Evolutionary conservation across 371 early-diverging fungal species (phyloP).

Genomic region (Choanephora cucurbitarum): DNA sequence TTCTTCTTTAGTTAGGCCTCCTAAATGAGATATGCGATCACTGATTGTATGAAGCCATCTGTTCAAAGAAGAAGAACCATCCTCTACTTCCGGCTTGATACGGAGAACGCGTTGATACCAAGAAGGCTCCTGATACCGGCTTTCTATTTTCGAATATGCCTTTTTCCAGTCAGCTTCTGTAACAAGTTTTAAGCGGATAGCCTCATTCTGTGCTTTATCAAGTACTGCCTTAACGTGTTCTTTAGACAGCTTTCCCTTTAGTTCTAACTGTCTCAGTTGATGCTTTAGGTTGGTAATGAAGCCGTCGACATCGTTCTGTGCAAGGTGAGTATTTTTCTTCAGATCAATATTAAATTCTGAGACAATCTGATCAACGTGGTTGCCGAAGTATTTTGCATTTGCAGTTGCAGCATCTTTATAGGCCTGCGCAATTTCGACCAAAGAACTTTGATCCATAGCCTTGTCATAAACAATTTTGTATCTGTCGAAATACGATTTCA

Average conservation of each 20-base stretch:
- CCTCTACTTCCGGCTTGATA: conserved; percentile 23
- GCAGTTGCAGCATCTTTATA: conserved; percentile 23
- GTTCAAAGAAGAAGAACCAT: conserved; percentile 17
- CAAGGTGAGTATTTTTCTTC: conserved; percentile 11
- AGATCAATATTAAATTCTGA: conserved; percentile 12
- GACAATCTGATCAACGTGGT: conserved; percentile 16
- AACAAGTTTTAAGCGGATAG: conserved; percentile 18
- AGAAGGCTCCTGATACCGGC: conserved; percentile 10
- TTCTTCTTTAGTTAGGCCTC: conserved; percentile 20
- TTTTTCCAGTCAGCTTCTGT: conserved; percentile 30
- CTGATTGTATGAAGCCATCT: conserved; percentile 16
- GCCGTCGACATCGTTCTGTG: conserved; percentile 8
- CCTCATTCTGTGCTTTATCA: conserved; percentile 19
- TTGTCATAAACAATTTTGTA: conserved; percentile 28
- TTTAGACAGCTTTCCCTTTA: conserved; percentile 26
- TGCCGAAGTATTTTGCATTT: conserved; percentile 18
- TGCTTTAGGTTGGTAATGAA: conserved; percentile 17
- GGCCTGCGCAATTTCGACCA: conserved; percentile 13
- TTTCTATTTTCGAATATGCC: conserved; percentile 13
- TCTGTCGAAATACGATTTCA: conserved; percentile 33
- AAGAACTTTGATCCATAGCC: conserved; percentile 10
- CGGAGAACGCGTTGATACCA: conserved; percentile 32
- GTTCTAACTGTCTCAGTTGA: conserved; percentile 21
- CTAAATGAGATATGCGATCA: conserved; percentile 1
- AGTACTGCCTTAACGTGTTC: conserved; percentile 21